phyloP scores from a whole-genome alignment of 352 stramenopile genomes.

The Thraustochytrium sp. region DNA sequence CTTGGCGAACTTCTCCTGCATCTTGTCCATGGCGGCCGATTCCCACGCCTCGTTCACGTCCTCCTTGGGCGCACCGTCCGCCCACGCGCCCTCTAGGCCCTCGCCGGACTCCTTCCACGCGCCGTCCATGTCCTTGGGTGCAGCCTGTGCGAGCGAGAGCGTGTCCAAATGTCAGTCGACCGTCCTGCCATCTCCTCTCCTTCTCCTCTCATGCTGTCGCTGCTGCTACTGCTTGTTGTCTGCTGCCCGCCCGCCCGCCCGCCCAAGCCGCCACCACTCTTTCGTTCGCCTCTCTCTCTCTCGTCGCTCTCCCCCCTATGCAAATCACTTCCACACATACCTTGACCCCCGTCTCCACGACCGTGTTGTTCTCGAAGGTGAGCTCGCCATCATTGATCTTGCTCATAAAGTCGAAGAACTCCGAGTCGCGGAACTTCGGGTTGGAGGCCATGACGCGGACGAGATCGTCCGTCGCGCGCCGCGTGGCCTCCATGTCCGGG shows the following conservation, averaged over 20 bases:
- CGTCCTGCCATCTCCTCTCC: neutral
- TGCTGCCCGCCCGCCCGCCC: too few species aligned
- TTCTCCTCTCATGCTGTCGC: neutral
- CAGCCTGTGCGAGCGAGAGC: neutral
- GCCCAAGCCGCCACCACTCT: neutral
- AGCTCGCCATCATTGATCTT: conserved; percentile 36
- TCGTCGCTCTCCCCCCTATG: neutral
- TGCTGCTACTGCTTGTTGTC: neutral
- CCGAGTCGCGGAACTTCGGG: conserved; percentile 35
- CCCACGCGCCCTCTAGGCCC: neutral
- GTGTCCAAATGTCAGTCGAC: neutral
- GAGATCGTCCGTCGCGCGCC: conserved; percentile 37
- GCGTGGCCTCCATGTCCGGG: conserved; percentile 36
- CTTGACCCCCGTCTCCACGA: conserved; percentile 39
- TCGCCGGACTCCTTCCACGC: conserved; percentile 17
- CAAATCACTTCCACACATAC: too few species aligned
- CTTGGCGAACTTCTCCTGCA: conserved; percentile 35
- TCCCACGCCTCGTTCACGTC: neutral
- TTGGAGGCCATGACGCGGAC: conserved; percentile 35
- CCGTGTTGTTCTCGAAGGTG: conserved; percentile 29
- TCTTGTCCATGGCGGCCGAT: conserved; percentile 8
- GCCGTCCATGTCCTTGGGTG: neutral
- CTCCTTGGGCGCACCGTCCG: neutral
- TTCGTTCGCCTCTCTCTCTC: neutral
- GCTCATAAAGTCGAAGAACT: conserved; percentile 42